Evolutionary conservation across 2,329 filamentous ascomycete species (phyloP), one percentile per base, ranked within the genome.

Genomic region (Pseudocercospora pini-densiflorae): DNA sequence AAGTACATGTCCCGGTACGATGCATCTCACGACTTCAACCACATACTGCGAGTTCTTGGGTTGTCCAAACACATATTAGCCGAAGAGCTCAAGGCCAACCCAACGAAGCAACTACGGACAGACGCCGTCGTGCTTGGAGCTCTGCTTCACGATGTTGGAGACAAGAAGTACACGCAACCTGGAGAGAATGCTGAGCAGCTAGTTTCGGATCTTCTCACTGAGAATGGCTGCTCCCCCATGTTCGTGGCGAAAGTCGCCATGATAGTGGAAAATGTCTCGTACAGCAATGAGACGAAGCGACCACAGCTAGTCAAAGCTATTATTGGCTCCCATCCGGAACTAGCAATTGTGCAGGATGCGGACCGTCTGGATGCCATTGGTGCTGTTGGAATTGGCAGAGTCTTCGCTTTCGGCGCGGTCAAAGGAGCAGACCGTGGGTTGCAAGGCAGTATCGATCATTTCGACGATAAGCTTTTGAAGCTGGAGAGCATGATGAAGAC

Each of bases 311-410:
- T 92, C 8, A 79, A 78, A n/a, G 78, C 81, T 1, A 82, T 94
- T n/a, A 82, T 96, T n/a, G 77, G 76, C 5, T 75, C 80, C 31
- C 83, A 91, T 76, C 92, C 92, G 0, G 92, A 95, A 78, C 82
- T 95, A 36, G 93, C 88, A 0, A 87, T 97, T 57, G 93, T 97
- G 33, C 94, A 97, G 80, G 94, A 97, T 78, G 94, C 94, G 3
- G 94, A 97, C 81, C 85, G 94, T 6, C 83, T 98, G n/a, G 94
- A 98, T 80, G 92, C 93, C 3, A 89, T 97, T 59, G 94, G 94
- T 0, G 92, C 92, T 0, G 87, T 97, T 31, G 94, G 94, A 0
- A 89, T 97, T 64, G 94, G 88, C 1, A 83, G 94, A 51, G 88
- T 87, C 47, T 94, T 95, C 77, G 89, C 90, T 0, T 97, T 89